Conservation (phyloP, 495 filamentous ascomycete genomes). For the Annulohypoxylon moriforme region DNA sequence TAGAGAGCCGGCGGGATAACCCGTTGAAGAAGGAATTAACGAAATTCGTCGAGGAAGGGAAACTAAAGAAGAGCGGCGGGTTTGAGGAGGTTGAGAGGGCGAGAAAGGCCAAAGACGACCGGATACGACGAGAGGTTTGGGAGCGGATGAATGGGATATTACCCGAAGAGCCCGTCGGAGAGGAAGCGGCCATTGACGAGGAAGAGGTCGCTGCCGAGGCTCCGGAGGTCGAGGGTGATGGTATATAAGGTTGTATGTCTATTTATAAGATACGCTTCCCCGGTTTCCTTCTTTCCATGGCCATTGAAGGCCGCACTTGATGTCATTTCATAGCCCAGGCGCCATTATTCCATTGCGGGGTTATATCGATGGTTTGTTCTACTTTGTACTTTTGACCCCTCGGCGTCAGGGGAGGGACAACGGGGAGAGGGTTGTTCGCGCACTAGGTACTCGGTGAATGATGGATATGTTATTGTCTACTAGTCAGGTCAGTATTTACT, state of each 20-base stretch:
- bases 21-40: slow-evolving; percentile 91
- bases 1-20: slow-evolving; percentile 79
- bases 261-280: slow-evolving; percentile 18
- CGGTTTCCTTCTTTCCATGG: neutral
- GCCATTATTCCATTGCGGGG: neutral
- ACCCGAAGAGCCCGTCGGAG: slow-evolving; percentile 28
- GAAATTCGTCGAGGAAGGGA: slow-evolving; percentile 88
- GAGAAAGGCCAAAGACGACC: slow-evolving; percentile 86
- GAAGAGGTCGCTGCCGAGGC: slow-evolving; percentile 4
- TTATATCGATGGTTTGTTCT: neutral
- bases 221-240: slow-evolving; percentile 4
- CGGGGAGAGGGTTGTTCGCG: neutral
- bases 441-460: slow-evolving; percentile 5
- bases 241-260: slow-evolving; percentile 33
- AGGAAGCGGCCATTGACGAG: slow-evolving; percentile 5
- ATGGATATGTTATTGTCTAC: slow-evolving; percentile 24
- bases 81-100: slow-evolving; percentile 92
- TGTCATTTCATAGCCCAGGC: slow-evolving; percentile 24
- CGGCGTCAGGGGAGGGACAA: slow-evolving; percentile 25
- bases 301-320: neutral
- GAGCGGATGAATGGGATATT: slow-evolving; percentile 41
- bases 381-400: slow-evolving; percentile 6
- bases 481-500: slow-evolving; percentile 11
- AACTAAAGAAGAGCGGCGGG: slow-evolving; percentile 93
- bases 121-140: slow-evolving; percentile 82